phyloP scores from a whole-genome alignment of 441 rosid species.

The Gossypium armourianum region DNA sequence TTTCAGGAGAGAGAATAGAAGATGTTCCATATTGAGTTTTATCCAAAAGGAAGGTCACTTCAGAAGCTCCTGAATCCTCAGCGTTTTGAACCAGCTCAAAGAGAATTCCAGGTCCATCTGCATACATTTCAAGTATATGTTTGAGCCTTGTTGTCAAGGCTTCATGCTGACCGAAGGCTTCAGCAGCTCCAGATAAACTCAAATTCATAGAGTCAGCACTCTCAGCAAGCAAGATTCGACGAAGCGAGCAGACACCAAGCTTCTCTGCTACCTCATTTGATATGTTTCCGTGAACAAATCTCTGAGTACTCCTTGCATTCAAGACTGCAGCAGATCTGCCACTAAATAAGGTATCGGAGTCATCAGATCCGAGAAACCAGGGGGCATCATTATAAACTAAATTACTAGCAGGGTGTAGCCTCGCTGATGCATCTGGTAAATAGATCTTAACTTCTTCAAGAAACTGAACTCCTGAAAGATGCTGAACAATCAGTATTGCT shows the following conservation, averaged over 20 bases:
- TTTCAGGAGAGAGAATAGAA: conserved; percentile 94
- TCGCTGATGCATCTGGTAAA: conserved; percentile 78
- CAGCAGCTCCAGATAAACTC: conserved; percentile 89
- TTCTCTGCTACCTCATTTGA: conserved; percentile 94
- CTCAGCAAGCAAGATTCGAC: conserved; percentile 91
- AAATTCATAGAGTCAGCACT: conserved; percentile 97
- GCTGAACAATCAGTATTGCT: conserved; percentile 74
- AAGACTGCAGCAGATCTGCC: conserved; percentile 47
- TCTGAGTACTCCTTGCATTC: conserved; percentile 62
- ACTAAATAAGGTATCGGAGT: conserved; percentile 38
- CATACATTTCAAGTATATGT: conserved; percentile 98
- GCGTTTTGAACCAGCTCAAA: conserved; percentile 96
- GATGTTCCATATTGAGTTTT: conserved; percentile 93
- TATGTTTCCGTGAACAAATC: conserved; percentile 81
- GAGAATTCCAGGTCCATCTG: conserved; percentile 96
- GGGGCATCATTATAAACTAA: conserved; percentile 96
- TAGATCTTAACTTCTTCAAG: conserved; percentile 58
- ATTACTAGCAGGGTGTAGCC: conserved; percentile 64
- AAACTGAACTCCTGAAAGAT: conserved; percentile 71
- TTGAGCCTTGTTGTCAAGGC: conserved; percentile 92
- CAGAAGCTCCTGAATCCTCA: conserved; percentile 96
- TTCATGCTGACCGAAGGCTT: conserved; percentile 99
- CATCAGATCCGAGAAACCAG: conserved; percentile 79
- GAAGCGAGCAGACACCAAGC: conserved; percentile 94
- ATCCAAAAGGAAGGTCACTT: conserved; percentile 85